A percentile compares a stretch with the other conserved stretches of the same genome.
Conservation (phyloP, 345 rosid species). For the Reutealis trisperma region DNA sequence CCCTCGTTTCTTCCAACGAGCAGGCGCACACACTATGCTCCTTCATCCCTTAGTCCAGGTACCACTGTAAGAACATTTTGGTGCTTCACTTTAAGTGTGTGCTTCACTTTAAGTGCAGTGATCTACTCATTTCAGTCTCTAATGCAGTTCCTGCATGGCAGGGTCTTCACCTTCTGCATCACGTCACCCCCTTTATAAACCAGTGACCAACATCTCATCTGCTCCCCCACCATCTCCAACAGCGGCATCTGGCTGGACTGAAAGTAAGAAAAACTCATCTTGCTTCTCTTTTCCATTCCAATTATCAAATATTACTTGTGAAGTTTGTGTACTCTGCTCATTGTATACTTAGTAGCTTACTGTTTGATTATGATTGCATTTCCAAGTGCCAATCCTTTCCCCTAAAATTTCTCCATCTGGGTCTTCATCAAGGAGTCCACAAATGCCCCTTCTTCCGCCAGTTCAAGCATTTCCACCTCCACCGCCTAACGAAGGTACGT, state of each 20-base stretch:
- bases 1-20: slow-evolving; percentile 40
- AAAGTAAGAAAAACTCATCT: slow-evolving; percentile 38
- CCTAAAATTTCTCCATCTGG: slow-evolving; percentile 46
- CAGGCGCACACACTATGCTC: slow-evolving; percentile 40
- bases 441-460: slow-evolving; percentile 57
- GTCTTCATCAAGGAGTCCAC: slow-evolving; percentile 54
- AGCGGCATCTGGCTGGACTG: slow-evolving; percentile 40
- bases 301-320: background rate
- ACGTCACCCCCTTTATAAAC: slow-evolving; percentile 35
- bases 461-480: slow-evolving; percentile 82
- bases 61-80: slow-evolving; percentile 11
- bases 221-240: slow-evolving; percentile 63
- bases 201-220: slow-evolving; percentile 35
- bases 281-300: background rate
- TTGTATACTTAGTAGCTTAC: slow-evolving; percentile 26
- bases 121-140: slow-evolving; percentile 18
- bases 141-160: slow-evolving; percentile 18
- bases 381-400: slow-evolving; percentile 43
- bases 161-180: slow-evolving; percentile 44
- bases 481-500: slow-evolving; percentile 89
- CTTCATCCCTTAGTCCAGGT: slow-evolving; percentile 57
- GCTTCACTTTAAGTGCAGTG: slow-evolving; percentile 6
- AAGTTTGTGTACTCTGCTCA: background rate
- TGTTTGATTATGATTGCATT: slow-evolving; percentile 38
- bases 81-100: slow-evolving; percentile 7